Base-by-base conservation (phyloP, 1,139 yeast genomes). In the Candida labiduridarum region DNA sequence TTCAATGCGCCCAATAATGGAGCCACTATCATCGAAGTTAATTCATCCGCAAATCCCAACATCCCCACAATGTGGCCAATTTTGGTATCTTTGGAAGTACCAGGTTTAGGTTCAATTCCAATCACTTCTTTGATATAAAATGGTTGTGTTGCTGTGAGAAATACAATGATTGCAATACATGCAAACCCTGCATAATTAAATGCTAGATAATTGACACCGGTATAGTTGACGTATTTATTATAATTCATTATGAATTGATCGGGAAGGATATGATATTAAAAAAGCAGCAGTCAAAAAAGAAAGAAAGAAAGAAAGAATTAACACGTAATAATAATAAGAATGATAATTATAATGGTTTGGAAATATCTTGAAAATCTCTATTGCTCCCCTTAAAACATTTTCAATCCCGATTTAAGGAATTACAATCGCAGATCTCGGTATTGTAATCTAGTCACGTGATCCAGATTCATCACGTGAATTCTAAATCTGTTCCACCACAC, bases 101-200 rank as follows among this genome's bases (percentile, higher is more conserved):
- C 57, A 7, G 52, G 54, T 16, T 43, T 38, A 6, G 54, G 53
- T 14, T 66, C 62, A 9, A 80, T 66, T 0, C 80, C 80, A 15
- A 84, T 66, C 1, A 83, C 79, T 58, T 83, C 84, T 4, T 82
- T 74, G 38, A 86, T 69, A 61, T 79, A 84, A 61, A 84, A 85
- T 3, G 91, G 83, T 67, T 85, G 91, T 1, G 89, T 80, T 5
- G 89, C 78, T 33, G 84, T 75, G 47, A 85, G 65, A 60, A 85
- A 86, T n/a, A 86, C 90, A 43, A 84, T 82, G 48, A 84, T 71
- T 2, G 89, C 73, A 31, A 86, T 79, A 44, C 84, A 74, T 33
- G 78, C 75, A 59, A 84, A 82, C 49, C 76, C 78, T 2, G 75
- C 58, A 16, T 59, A 55, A 43, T 63, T 64, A 52, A 68, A 65